Evolutionary conservation across 768 basidiomycete species (phyloP).

Genomic region (Strobilomyces dryophilus): DNA sequence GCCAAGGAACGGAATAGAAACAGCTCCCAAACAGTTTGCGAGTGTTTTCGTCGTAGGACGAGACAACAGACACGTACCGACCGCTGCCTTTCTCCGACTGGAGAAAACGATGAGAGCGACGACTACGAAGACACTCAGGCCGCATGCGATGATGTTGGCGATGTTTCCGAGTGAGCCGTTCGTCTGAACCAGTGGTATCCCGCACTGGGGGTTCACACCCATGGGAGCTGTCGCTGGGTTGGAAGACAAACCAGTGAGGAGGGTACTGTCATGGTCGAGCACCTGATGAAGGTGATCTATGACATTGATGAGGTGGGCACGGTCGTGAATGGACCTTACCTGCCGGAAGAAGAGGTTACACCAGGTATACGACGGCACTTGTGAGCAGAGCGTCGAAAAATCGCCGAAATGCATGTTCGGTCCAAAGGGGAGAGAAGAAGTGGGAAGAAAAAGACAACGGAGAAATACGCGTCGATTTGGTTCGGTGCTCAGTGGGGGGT

Average conservation of each 20-base stretch:
- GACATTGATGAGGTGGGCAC: neutral
- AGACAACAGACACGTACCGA: constrained; percentile 53
- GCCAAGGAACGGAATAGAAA: neutral
- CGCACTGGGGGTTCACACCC: constrained; percentile 79
- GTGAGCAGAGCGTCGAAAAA: constrained; percentile 61
- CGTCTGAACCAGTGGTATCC: constrained; percentile 59
- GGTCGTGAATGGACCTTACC: constrained; percentile 38
- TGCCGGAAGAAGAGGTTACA: constrained; percentile 95
- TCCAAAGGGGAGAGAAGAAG: neutral
- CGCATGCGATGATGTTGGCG: constrained; percentile 82
- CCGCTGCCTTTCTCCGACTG: constrained; percentile 77
- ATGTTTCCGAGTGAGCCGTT: constrained; percentile 71
- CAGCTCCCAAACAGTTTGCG: neutral
- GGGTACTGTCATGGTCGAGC: constrained; percentile 28
- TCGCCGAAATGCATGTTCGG: constrained; percentile 63
- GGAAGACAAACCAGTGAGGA: constrained; percentile 41
- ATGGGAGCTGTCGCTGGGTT: constrained; percentile 59
- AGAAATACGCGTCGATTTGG: constrained; percentile 6
- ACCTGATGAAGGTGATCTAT: constrained; percentile 37
- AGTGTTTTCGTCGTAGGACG: neutral
- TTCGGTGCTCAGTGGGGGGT: constrained; percentile 5
- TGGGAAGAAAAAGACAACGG: neutral
- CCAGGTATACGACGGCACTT: constrained; percentile 79
- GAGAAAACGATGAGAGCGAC: constrained; percentile 53
- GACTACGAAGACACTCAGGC: constrained; percentile 63